Evolutionary conservation across 2,329 filamentous ascomycete species (phyloP).

Genomic region (Botrytis hyacinthi): DNA sequence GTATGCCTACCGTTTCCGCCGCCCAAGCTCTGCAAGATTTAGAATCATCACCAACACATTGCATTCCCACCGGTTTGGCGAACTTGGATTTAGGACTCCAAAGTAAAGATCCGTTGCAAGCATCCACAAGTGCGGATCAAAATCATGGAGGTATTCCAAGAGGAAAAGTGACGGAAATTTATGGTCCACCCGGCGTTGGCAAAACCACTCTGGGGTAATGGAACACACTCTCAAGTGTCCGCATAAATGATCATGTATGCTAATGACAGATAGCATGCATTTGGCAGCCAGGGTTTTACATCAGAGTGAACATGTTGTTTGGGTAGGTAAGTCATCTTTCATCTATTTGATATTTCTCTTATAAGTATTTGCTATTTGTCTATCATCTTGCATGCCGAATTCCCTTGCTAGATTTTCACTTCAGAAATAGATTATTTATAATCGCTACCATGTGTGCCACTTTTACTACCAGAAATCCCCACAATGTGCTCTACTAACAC

Average conservation of each 20-base stretch:
- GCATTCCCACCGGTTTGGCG: constrained; percentile 55
- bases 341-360: neutral
- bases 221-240: neutral
- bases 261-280: constrained; percentile 59
- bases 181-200: constrained; percentile 80
- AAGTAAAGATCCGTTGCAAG: constrained; percentile 28
- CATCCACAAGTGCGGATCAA: constrained; percentile 22
- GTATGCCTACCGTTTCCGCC: constrained; percentile 73
- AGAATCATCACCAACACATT: constrained; percentile 48
- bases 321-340: constrained; percentile 63
- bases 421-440: neutral
- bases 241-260: neutral
- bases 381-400: neutral
- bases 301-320: constrained; percentile 64
- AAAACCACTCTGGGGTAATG: constrained; percentile 71
- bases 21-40: constrained; percentile 67
- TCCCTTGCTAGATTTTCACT: neutral
- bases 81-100: constrained; percentile 52
- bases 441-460: neutral
- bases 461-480: neutral
- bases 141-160: constrained; percentile 60
- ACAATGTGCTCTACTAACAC: constrained; percentile 17
- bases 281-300: constrained; percentile 62
- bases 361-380: neutral
- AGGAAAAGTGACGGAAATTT: constrained; percentile 81